A percentile compares a stretch with the other conserved stretches of the same genome.
phyloP scores from a whole-genome alignment of 208 protist genomes.

The Naegleria gruberi region DNA sequence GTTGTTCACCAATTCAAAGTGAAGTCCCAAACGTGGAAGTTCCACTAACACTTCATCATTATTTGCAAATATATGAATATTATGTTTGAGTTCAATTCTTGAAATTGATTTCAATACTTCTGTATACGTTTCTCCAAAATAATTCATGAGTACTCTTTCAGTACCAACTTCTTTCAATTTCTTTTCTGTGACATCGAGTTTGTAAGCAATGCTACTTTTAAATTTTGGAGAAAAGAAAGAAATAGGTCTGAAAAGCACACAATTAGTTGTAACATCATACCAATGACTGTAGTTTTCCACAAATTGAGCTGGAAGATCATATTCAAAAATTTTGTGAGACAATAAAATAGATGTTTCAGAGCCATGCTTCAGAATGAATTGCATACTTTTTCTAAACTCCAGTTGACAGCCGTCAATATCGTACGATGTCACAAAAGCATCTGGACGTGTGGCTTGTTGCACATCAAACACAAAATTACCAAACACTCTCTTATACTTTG shows the following conservation, averaged over 20 bases:
- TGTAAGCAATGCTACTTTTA: background rate
- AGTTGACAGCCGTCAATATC: background rate
- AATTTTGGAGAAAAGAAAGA: background rate
- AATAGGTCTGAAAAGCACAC: background rate
- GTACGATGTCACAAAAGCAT: background rate
- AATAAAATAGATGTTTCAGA: background rate
- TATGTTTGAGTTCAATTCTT: background rate
- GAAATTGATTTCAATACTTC: background rate
- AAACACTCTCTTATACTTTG: background rate
- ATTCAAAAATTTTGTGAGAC: background rate
- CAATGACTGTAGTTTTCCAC: background rate
- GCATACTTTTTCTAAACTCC: background rate
- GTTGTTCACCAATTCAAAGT: background rate
- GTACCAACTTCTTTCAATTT: background rate
- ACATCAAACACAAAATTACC: background rate
- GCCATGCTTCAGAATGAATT: background rate
- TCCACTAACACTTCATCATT: background rate
- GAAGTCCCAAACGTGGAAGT: background rate
- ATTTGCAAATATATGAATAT: background rate
- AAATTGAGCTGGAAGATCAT: background rate
- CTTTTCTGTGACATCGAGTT: background rate
- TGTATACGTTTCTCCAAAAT: background rate
- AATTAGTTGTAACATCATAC: background rate
- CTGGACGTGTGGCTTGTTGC: background rate
- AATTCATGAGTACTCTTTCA: background rate